Evolutionary conservation across 192 early-diverging fungal genomes (phyloP).

Genomic region (Obelidium mucronatum): DNA sequence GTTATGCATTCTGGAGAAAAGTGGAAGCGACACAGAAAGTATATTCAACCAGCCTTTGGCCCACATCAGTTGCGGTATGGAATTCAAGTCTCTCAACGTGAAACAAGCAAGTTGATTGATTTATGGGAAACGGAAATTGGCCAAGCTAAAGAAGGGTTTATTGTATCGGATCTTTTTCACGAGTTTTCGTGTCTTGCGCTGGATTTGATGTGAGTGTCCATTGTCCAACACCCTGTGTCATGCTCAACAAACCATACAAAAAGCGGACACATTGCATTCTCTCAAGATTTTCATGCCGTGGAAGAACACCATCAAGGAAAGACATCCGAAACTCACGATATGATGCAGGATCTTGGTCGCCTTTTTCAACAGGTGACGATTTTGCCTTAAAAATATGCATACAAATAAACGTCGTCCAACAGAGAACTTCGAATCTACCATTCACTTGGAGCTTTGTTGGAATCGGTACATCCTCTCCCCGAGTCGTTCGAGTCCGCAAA

Average conservation of each 20-base stretch:
- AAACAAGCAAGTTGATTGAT: background rate
- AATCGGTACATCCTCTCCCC: slow-evolving; percentile 2
- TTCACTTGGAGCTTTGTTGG: slow-evolving; percentile 5
- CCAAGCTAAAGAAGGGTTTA: background rate
- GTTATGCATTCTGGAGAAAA: slow-evolving; percentile 37
- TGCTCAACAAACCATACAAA: background rate
- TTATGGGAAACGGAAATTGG: background rate
- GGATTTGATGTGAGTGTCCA: background rate
- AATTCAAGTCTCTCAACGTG: background rate
- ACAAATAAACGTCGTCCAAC: too few species aligned
- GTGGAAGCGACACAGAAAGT: slow-evolving; percentile 61
- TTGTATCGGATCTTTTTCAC: background rate
- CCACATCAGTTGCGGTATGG: slow-evolving; percentile 51
- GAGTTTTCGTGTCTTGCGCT: background rate
- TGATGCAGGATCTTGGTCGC: background rate
- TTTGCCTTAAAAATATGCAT: too few species aligned
- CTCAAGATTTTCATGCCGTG: background rate
- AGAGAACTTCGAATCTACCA: background rate
- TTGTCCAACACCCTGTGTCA: background rate
- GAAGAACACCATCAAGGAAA: background rate
- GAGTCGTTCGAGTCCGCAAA: background rate
- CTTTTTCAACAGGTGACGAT: background rate
- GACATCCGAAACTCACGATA: background rate
- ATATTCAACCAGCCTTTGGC: slow-evolving; percentile 59
- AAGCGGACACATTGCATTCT: background rate